Evolutionary conservation across 257 asterid genomes (phyloP).

Genomic region (Solanum virginianum): DNA sequence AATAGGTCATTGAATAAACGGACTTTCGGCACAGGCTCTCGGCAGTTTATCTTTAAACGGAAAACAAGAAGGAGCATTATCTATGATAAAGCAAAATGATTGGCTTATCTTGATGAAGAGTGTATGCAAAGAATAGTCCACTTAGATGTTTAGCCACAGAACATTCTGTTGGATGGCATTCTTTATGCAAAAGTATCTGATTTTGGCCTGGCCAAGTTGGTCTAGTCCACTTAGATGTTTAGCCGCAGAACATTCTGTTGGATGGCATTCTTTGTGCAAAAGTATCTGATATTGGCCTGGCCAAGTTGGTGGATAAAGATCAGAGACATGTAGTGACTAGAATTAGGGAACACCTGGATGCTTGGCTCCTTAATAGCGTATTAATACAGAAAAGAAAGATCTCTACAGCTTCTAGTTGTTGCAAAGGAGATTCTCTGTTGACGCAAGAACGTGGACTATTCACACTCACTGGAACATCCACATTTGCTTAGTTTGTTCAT

Average conservation of each 20-base stretch:
- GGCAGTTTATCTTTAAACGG: neutral
- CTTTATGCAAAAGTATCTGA: constrained; percentile 19
- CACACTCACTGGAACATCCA: neutral
- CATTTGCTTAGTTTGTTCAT: constrained; percentile 8
- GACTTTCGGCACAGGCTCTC: neutral
- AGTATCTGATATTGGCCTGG: constrained; percentile 17
- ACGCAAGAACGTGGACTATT: constrained; percentile 1
- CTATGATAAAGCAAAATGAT: constrained; percentile 16
- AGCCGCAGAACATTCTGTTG: constrained; percentile 17
- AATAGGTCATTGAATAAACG: constrained; percentile 17
- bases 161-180: constrained; percentile 13
- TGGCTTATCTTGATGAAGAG: constrained; percentile 16
- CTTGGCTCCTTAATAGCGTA: constrained; percentile 6
- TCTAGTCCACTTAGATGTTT: constrained; percentile 6
- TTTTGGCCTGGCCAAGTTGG: constrained; percentile 17
- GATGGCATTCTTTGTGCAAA: constrained; percentile 14
- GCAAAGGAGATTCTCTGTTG: constrained; percentile 7
- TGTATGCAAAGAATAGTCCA: constrained; percentile 10
- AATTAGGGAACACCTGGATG: constrained; percentile 14
- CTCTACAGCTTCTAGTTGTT: constrained; percentile 14
- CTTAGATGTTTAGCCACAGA: constrained; percentile 13
- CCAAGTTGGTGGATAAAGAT: constrained; percentile 13
- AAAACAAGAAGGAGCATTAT: constrained; percentile 4
- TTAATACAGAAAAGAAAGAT: constrained; percentile 13
- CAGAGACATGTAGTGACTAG: constrained; percentile 12